A percentile compares a stretch with the other conserved stretches of the same genome.
phyloP scores from a whole-genome alignment of 2,329 filamentous ascomycete species.

The Fusarium dlaminii region DNA sequence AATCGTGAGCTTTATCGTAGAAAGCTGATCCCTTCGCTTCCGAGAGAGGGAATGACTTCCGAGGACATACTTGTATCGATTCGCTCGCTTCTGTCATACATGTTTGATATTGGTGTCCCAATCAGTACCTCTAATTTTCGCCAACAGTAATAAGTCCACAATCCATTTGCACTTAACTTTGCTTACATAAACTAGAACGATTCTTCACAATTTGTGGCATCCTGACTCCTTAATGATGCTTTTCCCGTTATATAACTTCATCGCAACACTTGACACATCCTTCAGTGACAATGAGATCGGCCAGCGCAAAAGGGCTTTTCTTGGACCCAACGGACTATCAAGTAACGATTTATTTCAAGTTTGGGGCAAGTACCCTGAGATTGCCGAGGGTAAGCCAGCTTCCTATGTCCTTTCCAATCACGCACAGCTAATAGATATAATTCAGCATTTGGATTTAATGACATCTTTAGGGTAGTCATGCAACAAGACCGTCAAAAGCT shows the following conservation, averaged over 20 bases:
- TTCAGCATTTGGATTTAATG: not conserved
- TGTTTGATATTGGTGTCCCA: not conserved
- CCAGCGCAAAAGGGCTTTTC: too few species aligned
- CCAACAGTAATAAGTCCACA: not conserved
- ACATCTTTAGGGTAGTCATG: not conserved
- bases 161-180: too few species aligned
- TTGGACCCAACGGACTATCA: too few species aligned
- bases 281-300: too few species aligned
- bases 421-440: not conserved
- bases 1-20: not conserved
- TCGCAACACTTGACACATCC: too few species aligned
- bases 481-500: not conserved
- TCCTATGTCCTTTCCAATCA: not conserved
- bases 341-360: not conserved
- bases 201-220: too few species aligned
- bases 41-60: not conserved
- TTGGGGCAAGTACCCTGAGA: not conserved
- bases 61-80: not conserved
- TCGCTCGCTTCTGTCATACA: not conserved
- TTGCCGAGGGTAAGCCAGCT: not conserved
- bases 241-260: too few species aligned
- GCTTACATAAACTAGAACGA: too few species aligned
- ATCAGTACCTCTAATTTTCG: not conserved
- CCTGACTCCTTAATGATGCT: too few species aligned
- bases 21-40: too few species aligned